A percentile compares a stretch with the other conserved stretches of the same genome.
phyloP scores from a whole-genome alignment of 108 stramenopile genomes.

The Hondaea fermentalgiana region DNA sequence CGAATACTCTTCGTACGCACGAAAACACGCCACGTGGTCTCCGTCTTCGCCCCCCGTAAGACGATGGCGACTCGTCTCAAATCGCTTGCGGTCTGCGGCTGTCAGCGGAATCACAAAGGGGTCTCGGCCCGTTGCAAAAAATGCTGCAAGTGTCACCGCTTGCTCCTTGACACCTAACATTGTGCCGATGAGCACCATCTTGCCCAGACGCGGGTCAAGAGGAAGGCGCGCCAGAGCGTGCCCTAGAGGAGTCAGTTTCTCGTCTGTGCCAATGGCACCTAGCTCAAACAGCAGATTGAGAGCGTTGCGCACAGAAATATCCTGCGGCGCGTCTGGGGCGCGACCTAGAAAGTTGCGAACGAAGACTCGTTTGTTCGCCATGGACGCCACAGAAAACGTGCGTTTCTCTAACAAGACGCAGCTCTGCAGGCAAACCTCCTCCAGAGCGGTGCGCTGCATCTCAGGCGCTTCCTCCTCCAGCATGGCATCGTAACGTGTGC shows the following conservation, averaged over 20 bases:
- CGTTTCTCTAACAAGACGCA: conserved; percentile 42
- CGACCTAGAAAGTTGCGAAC: conserved; percentile 66
- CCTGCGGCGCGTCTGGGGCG: conserved; percentile 82
- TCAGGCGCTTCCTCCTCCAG: conserved; percentile 69
- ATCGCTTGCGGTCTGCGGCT: background rate
- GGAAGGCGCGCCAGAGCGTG: conserved; percentile 74
- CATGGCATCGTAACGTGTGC: conserved; percentile 44
- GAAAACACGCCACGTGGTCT: conserved; percentile 56
- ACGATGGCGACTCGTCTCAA: conserved; percentile 23
- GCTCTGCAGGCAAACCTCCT: conserved; percentile 64
- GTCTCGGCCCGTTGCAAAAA: conserved; percentile 47
- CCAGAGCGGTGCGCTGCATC: conserved; percentile 75
- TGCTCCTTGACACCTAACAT: conserved; percentile 63
- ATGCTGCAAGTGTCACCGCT: conserved; percentile 62
- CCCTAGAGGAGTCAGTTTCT: conserved; percentile 73
- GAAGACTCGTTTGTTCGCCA: background rate
- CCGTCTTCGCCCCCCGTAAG: conserved; percentile 52
- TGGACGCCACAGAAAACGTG: background rate
- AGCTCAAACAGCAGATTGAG: conserved; percentile 57
- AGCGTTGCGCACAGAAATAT: conserved; percentile 56
- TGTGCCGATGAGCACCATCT: conserved; percentile 62
- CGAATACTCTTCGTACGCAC: conserved; percentile 44
- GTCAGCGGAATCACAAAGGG: conserved; percentile 36
- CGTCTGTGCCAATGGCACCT: conserved; percentile 51
- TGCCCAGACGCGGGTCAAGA: conserved; percentile 71